Conservation (phyloP, 129 eudicot species). For the Kitagawia praeruptora region DNA sequence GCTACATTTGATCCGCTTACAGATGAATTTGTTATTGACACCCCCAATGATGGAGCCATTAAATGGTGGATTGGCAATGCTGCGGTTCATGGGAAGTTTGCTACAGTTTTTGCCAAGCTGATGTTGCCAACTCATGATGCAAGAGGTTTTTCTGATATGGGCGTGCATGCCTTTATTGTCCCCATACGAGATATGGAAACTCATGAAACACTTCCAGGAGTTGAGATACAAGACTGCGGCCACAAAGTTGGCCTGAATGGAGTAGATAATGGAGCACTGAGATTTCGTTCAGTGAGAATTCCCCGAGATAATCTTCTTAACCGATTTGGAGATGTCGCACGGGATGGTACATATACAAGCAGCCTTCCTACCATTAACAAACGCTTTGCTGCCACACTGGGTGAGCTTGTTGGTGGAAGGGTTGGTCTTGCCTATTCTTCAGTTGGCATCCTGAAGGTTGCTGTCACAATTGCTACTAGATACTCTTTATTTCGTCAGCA, state of each 20-base stretch:
- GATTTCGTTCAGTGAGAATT: slow-evolving; percentile 67
- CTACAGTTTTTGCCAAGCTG: slow-evolving; percentile 83
- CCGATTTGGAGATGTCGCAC: slow-evolving; percentile 82
- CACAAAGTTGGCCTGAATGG: slow-evolving; percentile 95
- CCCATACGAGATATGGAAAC: slow-evolving; percentile 77
- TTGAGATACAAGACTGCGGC: slow-evolving; percentile 90
- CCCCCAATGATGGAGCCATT: slow-evolving; percentile 89
- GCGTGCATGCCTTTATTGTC: slow-evolving; percentile 97
- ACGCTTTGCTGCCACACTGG: slow-evolving; percentile 91
- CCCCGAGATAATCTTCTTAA: slow-evolving; percentile 92
- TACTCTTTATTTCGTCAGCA: slow-evolving; percentile 86
- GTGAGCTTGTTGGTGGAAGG: slow-evolving; percentile 95
- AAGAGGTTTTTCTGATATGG: slow-evolving; percentile 75
- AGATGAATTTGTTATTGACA: slow-evolving; percentile 78
- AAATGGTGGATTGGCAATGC: slow-evolving; percentile 99
- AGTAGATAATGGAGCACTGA: slow-evolving; percentile 92
- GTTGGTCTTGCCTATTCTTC: slow-evolving; percentile 93
- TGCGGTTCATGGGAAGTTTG: slow-evolving; percentile 94
- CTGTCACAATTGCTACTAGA: slow-evolving; percentile 70
- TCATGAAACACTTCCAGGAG: slow-evolving; percentile 69
- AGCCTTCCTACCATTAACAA: slow-evolving; percentile 67
- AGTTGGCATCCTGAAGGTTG: slow-evolving; percentile 78
- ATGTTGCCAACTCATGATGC: slow-evolving; percentile 67
- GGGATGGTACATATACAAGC: slow-evolving; percentile 85
- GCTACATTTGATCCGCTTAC: slow-evolving; percentile 75